A percentile compares a stretch with the other conserved stretches of the same genome.
Evolutionary conservation across 1,139 yeast species (phyloP).

Genomic region (Yamadazyma sp.): DNA sequence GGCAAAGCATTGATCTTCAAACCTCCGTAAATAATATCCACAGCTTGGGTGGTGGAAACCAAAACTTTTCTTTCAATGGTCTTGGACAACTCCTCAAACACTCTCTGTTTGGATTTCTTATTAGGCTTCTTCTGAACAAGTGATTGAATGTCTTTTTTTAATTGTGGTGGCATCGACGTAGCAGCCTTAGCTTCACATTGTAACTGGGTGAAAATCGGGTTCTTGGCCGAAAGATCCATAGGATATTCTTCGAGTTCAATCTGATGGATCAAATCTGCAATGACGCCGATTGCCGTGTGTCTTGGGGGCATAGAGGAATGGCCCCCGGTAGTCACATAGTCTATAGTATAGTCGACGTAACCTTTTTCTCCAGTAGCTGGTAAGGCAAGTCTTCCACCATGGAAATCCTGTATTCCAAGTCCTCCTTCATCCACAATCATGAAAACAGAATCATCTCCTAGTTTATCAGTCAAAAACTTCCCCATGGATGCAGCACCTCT

Average conservation of each 20-base stretch:
- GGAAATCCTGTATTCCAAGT: constrained; percentile 28
- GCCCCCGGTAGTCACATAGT: constrained; percentile 43
- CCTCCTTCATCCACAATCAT: constrained; percentile 47
- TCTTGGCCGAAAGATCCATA: constrained; percentile 32
- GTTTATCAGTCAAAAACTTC: constrained; percentile 24
- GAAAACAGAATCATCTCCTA: constrained; percentile 37
- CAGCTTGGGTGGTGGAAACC: constrained; percentile 34
- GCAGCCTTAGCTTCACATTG: constrained; percentile 43
- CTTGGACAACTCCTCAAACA: constrained; percentile 17
- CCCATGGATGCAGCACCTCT: constrained; percentile 29
- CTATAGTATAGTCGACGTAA: constrained; percentile 29
- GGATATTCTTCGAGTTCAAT: constrained; percentile 34
- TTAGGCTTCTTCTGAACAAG: constrained; percentile 20
- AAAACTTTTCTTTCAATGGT: constrained; percentile 22
- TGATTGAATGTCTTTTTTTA: constrained; percentile 24
- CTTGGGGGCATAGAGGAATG: constrained; percentile 47
- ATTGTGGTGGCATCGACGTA: constrained; percentile 17
- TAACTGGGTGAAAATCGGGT: constrained; percentile 40
- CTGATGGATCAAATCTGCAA: constrained; percentile 32
- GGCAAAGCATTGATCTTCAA: constrained; percentile 39
- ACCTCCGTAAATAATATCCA: constrained; percentile 35
- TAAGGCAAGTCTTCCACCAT: constrained; percentile 48
- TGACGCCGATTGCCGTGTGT: constrained; percentile 44
- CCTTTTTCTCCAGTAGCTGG: constrained; percentile 53
- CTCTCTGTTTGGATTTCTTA: constrained; percentile 24